These are phyloP conservation scores for Ogataea corticis DNA, from an alignment of 805 yeast species.

Conservation along the genomic window DNA sequence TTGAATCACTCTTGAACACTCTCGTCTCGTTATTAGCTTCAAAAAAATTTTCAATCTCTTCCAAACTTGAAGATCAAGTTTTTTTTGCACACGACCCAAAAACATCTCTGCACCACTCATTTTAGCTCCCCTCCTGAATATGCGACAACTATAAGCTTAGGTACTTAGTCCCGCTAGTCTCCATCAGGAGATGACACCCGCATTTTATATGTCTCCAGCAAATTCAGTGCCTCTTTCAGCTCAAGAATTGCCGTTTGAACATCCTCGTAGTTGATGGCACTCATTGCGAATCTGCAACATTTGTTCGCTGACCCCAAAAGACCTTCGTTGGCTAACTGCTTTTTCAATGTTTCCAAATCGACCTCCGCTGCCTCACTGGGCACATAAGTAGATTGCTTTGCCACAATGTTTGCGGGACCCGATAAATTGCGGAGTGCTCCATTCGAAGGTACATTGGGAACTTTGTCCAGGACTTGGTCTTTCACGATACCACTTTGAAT, in stretches of 20 bases:
- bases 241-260: slow-evolving; percentile 61
- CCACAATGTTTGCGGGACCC: slow-evolving; percentile 11
- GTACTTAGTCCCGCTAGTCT: too few relatives aligned
- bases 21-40: not conserved
- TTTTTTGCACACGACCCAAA: not conserved
- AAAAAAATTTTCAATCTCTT: slow-evolving; percentile 9
- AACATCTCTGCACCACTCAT: slow-evolving; percentile 4
- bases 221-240: slow-evolving; percentile 47
- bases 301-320: slow-evolving; percentile 49
- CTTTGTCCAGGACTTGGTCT: too few relatives aligned
- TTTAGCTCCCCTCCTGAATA: not conserved
- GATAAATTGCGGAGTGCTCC: too few relatives aligned
- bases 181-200: too few relatives aligned
- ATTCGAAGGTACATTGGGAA: too few relatives aligned
- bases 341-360: slow-evolving; percentile 20
- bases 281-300: slow-evolving; percentile 69
- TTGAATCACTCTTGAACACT: too few relatives aligned
- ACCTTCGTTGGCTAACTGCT: slow-evolving; percentile 31
- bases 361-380: slow-evolving; percentile 1
- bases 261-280: slow-evolving; percentile 73
- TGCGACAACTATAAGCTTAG: not conserved
- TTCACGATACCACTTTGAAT: too few relatives aligned
- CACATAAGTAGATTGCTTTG: slow-evolving; percentile 8
- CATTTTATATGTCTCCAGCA: slow-evolving; percentile 11
- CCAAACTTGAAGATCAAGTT: not conserved